phyloP scores from a whole-genome alignment of 441 rosid genomes.

The Francoa sonchifolia region DNA sequence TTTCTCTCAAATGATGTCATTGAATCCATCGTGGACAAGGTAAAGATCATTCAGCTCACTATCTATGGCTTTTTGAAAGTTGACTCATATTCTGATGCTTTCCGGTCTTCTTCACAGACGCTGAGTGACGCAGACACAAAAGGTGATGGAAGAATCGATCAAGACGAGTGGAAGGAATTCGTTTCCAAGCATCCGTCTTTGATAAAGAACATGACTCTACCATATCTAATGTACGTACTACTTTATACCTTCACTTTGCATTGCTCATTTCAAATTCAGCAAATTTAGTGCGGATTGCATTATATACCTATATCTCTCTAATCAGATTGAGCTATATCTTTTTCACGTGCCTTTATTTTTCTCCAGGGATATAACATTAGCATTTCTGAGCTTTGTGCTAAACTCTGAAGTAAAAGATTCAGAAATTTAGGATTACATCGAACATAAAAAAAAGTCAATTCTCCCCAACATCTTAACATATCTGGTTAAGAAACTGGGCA shows the following conservation, averaged over 20 bases:
- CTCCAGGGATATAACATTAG: not conserved
- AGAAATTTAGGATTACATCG: not conserved
- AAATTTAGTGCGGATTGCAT: too few species aligned
- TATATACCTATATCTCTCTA: not conserved
- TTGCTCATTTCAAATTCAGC: not conserved
- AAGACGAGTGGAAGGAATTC: conserved; percentile 63
- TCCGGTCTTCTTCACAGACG: conserved; percentile 24
- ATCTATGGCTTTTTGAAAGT: too few species aligned
- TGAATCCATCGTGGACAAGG: conserved; percentile 66
- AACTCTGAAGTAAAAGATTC: not conserved
- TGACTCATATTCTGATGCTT: conserved; percentile 7
- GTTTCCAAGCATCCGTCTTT: conserved; percentile 53
- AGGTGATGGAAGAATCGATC: conserved; percentile 58
- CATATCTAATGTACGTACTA: conserved; percentile 48
- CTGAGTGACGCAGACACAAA: conserved; percentile 46
- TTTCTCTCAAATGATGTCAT: conserved; percentile 48
- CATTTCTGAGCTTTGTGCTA: not conserved
- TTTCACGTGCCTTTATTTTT: not conserved
- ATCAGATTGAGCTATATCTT: not conserved
- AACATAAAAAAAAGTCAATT: not conserved
- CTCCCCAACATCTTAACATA: not conserved
- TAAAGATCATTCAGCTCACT: conserved; percentile 9
- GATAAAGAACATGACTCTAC: conserved; percentile 71
- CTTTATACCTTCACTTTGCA: not conserved
- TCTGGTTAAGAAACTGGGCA: not conserved